Conservation (phyloP, 768 basidiomycete species). For the Daedaleopsis nitida region DNA sequence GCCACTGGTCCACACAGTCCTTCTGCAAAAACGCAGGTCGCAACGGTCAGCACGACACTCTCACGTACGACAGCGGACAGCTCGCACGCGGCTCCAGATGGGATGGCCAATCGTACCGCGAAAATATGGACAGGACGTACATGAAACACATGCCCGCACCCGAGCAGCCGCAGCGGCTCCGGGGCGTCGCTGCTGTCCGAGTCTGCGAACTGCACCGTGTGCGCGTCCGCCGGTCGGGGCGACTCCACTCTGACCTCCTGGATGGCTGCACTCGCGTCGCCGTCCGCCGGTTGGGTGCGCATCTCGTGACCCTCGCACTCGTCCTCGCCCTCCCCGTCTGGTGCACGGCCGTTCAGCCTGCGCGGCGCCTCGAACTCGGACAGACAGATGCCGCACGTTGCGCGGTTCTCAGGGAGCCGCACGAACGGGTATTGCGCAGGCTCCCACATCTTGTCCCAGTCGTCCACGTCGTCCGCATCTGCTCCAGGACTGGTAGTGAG, state of each 20-base stretch:
- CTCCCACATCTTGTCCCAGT: conserved; percentile 81
- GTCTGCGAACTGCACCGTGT: conserved; percentile 7
- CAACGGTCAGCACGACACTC: not conserved
- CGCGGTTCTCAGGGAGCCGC: conserved; percentile 77
- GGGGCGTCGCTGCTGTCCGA: conserved; percentile 55
- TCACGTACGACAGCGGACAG: not conserved
- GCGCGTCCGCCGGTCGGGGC: conserved; percentile 5
- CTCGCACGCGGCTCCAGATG: not conserved
- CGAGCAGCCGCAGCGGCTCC: conserved; percentile 73
- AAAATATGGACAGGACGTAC: conserved; percentile 45
- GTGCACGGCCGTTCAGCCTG: conserved; percentile 21
- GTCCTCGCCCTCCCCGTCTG: conserved; percentile 31
- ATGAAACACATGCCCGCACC: conserved; percentile 89
- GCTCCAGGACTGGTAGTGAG: too few relatives aligned
- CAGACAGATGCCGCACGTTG: conserved; percentile 81
- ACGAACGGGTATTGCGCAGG: conserved; percentile 77
- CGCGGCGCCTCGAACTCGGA: conserved; percentile 81
- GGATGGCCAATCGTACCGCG: too few relatives aligned
- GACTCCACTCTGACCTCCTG: conserved; percentile 8
- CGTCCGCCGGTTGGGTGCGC: not conserved
- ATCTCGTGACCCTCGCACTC: conserved; percentile 17
- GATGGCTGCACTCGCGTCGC: not conserved
- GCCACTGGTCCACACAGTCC: conserved; percentile 17
- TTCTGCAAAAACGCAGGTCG: not conserved
- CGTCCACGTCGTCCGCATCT: not conserved